Evolutionary conservation across 805 yeast species (phyloP).

Genomic region (Sugiyamaella marilandica): DNA sequence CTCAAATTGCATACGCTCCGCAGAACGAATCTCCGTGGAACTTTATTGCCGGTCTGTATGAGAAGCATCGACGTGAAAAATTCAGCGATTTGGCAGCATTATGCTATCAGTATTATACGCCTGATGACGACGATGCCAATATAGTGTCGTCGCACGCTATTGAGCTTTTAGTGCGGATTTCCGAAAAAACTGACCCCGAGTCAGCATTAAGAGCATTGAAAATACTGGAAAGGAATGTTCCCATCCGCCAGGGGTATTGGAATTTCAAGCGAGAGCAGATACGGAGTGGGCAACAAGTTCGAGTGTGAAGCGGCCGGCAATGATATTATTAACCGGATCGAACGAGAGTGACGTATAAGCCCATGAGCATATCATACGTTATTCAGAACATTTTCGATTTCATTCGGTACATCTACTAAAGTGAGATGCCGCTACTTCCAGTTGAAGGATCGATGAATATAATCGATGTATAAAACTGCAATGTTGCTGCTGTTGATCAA

Average conservation of each 20-base stretch:
- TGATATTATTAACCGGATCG: no score
- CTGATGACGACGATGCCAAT: slow-evolving; percentile 22
- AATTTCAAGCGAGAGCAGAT: slow-evolving; percentile 35
- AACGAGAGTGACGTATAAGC: no score
- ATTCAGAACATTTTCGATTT: no score
- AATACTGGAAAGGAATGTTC: slow-evolving; percentile 53
- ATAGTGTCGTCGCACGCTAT: slow-evolving; percentile 56
- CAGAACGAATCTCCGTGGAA: slow-evolving; percentile 86
- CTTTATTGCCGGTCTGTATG: slow-evolving; percentile 60
- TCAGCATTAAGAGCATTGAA: slow-evolving; percentile 45
- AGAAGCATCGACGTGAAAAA: slow-evolving; percentile 18
- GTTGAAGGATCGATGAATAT: no score
- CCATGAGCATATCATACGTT: no score
- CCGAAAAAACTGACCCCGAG: slow-evolving; percentile 27
- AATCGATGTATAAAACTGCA: no score
- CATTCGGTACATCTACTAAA: no score
- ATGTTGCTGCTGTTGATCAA: not conserved
- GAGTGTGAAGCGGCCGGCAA: no score
- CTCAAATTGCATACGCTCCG: slow-evolving; percentile 55
- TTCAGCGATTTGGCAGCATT: slow-evolving; percentile 1
- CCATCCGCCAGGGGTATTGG: slow-evolving; percentile 64
- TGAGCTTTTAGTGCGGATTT: slow-evolving; percentile 54
- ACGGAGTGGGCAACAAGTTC: not conserved
- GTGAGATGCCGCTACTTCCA: no score
- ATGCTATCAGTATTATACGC: slow-evolving; percentile 18